Conservation (phyloP, 768 basidiomycete genomes). For the Trametes gibbosa region DNA sequence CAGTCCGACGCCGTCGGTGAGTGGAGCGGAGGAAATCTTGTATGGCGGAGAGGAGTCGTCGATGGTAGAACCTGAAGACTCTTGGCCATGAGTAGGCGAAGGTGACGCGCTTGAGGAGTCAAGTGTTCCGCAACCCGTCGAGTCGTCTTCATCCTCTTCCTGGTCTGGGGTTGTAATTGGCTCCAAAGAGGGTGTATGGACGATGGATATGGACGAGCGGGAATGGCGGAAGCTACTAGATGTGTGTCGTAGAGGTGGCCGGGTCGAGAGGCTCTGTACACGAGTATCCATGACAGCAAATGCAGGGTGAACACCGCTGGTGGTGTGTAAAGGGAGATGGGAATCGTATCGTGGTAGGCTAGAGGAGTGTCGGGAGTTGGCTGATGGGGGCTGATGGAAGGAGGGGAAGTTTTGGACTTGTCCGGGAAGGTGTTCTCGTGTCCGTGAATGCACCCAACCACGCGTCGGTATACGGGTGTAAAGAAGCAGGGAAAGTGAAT, state of each 20-base stretch:
- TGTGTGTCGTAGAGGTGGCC: not conserved
- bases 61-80: not conserved
- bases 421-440: slow-evolving; percentile 2
- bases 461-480: slow-evolving; percentile 6
- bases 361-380: not conserved
- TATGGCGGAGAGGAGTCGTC: slow-evolving; percentile 17
- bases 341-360: not conserved
- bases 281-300: not conserved
- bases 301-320: not conserved
- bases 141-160: slow-evolving; percentile 13
- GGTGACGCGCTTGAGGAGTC: not conserved
- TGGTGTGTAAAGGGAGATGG: not conserved
- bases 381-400: not conserved
- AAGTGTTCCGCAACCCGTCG: not conserved
- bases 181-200: slow-evolving; percentile 13
- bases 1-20: slow-evolving; percentile 27
- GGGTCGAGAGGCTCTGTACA: not conserved
- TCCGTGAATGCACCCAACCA: not conserved
- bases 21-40: slow-evolving; percentile 9
- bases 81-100: slow-evolving; percentile 5
- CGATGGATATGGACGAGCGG: slow-evolving; percentile 11
- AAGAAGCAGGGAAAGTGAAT: slow-evolving; percentile 3
- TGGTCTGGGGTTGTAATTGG: slow-evolving; percentile 10
- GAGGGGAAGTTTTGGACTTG: not conserved
- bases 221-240: slow-evolving; percentile 1